Evolutionary conservation across 2,329 filamentous ascomycete species (phyloP).

Genomic region (Calonectria henricotiae): DNA sequence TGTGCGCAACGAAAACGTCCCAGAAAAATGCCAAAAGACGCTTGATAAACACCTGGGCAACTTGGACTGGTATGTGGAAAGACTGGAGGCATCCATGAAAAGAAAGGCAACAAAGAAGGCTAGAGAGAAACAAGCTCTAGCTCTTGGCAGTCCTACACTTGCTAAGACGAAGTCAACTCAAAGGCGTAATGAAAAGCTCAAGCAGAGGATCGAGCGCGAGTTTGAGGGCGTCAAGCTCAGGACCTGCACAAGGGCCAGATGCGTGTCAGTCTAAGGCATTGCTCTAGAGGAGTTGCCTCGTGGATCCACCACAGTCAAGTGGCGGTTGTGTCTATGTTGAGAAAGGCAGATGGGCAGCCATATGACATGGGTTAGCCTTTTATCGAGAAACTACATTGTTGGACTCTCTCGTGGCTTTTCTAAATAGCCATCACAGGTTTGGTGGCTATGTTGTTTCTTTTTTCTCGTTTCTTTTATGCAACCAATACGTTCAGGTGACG

Average conservation of each 20-base stretch:
- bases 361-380: background rate
- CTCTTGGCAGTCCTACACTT: conserved; percentile 11
- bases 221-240: conserved; percentile 35
- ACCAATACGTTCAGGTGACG: background rate
- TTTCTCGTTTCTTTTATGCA: background rate
- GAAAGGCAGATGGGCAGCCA: conserved; percentile 10
- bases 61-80: conserved; percentile 29
- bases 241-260: conserved; percentile 7
- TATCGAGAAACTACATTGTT: background rate
- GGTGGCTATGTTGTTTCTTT: conserved; percentile 1
- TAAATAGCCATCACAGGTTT: background rate
- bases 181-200: background rate
- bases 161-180: conserved; percentile 22
- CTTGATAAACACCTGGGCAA: conserved; percentile 53
- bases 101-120: background rate
- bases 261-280: background rate
- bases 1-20: conserved; percentile 43
- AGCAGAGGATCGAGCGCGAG: background rate
- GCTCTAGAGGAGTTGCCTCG: conserved; percentile 3
- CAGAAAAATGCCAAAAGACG: conserved; percentile 44
- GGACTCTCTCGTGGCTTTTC: background rate
- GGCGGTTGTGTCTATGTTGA: conserved; percentile 21
- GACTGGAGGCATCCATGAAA: background rate
- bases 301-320: conserved; percentile 20
- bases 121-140: background rate